phyloP scores from a whole-genome alignment of 805 yeast genomes.

The Grigorovia yakushimaensis region DNA sequence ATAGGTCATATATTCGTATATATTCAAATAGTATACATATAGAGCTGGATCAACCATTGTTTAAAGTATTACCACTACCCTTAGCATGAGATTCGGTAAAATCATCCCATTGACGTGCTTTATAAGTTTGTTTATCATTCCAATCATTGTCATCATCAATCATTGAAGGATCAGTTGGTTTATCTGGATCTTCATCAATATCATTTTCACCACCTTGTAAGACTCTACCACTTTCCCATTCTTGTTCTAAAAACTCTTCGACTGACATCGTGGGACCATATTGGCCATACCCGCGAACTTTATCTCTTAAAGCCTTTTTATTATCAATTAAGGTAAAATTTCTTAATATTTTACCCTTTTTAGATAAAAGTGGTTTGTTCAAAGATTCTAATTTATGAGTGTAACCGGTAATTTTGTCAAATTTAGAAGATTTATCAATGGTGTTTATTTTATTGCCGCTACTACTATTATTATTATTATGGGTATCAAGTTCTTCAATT shows the following conservation, averaged over 20 bases:
- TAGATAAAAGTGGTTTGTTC: constrained; percentile 46
- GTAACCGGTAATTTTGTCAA: constrained; percentile 36
- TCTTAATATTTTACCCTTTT: constrained; percentile 66
- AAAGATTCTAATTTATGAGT: constrained; percentile 55
- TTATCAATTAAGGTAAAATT: constrained; percentile 71
- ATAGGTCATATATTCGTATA: too few relatives aligned
- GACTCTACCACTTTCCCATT: constrained; percentile 77
- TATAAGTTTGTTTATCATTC: constrained; percentile 58
- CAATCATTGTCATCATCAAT: constrained; percentile 50
- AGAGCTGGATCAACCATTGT: constrained; percentile 49
- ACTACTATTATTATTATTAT: constrained; percentile 10
- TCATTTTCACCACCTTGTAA: constrained; percentile 36
- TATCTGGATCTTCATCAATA: constrained; percentile 32
- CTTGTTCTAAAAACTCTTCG: constrained; percentile 84
- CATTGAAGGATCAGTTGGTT: constrained; percentile 15
- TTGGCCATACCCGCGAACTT: constrained; percentile 89
- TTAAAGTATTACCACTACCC: constrained; percentile 85
- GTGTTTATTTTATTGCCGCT: not conserved
- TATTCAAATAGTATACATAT: too few relatives aligned
- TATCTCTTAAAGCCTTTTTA: constrained; percentile 45
- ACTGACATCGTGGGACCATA: constrained; percentile 88
- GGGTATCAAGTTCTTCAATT: not conserved
- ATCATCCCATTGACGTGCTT: constrained; percentile 86
- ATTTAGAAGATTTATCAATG: constrained; percentile 1
- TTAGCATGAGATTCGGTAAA: constrained; percentile 76